These are phyloP conservation scores for Psilocybe sp. DNA, from an alignment of 768 basidiomycete species.

Conservation along the genomic window DNA sequence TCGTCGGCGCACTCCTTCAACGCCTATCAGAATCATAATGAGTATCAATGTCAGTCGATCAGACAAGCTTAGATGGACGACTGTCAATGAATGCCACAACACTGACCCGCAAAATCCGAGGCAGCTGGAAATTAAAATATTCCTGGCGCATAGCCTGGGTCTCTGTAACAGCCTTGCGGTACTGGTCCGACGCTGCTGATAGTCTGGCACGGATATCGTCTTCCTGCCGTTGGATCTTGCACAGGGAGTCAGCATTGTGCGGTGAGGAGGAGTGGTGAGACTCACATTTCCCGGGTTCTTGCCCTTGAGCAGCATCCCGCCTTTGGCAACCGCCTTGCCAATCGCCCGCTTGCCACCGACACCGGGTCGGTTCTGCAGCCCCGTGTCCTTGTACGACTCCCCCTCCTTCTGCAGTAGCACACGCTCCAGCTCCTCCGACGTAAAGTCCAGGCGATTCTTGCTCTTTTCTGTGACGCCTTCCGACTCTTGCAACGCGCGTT, in stretches of 20 bases:
- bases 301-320: slow-evolving; percentile 85
- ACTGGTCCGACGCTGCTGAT: slow-evolving; percentile 83
- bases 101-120: slow-evolving; percentile 86
- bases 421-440: slow-evolving; percentile 93
- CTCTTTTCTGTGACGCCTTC: slow-evolving; percentile 86
- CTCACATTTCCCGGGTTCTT: slow-evolving; percentile 86
- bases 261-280: slow-evolving; percentile 4
- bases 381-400: slow-evolving; percentile 83
- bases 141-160: slow-evolving; percentile 92
- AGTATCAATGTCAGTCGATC: slow-evolving; percentile 4
- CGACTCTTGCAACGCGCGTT: slow-evolving; percentile 84
- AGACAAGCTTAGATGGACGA: no score
- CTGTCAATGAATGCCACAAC: not conserved
- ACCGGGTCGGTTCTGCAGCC: slow-evolving; percentile 59
- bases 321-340: slow-evolving; percentile 90
- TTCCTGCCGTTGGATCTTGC: slow-evolving; percentile 85
- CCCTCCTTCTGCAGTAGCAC: slow-evolving; percentile 93
- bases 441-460: slow-evolving; percentile 80
- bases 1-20: slow-evolving; percentile 96
- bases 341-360: slow-evolving; percentile 76
- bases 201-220: slow-evolving; percentile 89
- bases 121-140: slow-evolving; percentile 96
- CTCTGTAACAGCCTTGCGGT: slow-evolving; percentile 86
- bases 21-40: slow-evolving; percentile 42
- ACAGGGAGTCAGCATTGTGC: not conserved